Evolutionary conservation across 2,329 filamentous ascomycete species (phyloP).

Genomic region (Thelonectria blattea): DNA sequence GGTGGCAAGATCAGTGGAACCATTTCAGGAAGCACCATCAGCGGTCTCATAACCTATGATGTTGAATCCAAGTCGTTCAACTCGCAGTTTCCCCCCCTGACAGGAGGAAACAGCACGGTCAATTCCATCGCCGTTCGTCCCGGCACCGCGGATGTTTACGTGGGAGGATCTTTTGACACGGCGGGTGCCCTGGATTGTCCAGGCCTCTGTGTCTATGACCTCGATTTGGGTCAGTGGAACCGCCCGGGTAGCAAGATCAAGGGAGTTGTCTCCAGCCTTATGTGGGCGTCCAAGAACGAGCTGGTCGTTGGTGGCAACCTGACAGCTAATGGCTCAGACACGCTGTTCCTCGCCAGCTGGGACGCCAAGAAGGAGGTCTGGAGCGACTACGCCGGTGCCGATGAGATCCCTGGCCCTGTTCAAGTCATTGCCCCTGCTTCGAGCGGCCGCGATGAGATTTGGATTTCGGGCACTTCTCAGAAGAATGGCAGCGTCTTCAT

Average conservation of each 20-base stretch:
- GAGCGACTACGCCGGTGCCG: constrained; percentile 65
- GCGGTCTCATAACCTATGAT: constrained; percentile 82
- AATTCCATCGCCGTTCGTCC: constrained; percentile 78
- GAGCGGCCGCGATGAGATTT: constrained; percentile 73
- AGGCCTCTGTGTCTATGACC: constrained; percentile 80
- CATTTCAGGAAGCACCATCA: constrained; percentile 66
- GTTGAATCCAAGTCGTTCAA: constrained; percentile 68
- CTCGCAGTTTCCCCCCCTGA: constrained; percentile 76
- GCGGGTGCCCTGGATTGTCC: constrained; percentile 85
- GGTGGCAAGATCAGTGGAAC: constrained; percentile 81
- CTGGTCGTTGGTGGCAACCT: constrained; percentile 82
- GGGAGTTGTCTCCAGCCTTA: constrained; percentile 73
- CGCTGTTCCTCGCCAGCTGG: constrained; percentile 74
- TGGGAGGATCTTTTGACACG: constrained; percentile 83
- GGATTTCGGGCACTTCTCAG: constrained; percentile 74
- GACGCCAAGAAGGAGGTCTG: constrained; percentile 72
- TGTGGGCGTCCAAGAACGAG: constrained; percentile 75
- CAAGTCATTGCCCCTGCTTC: constrained; percentile 78
- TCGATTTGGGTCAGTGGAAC: constrained; percentile 75
- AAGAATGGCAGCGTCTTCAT: constrained; percentile 75
- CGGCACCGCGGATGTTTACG: constrained; percentile 75
- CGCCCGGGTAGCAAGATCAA: constrained; percentile 74
- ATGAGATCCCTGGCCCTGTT: constrained; percentile 78
- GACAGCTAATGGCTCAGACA: constrained; percentile 65
- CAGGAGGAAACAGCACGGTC: constrained; percentile 73